Base-by-base conservation (phyloP, 345 rosid genomes). In the Salix viminalis region DNA sequence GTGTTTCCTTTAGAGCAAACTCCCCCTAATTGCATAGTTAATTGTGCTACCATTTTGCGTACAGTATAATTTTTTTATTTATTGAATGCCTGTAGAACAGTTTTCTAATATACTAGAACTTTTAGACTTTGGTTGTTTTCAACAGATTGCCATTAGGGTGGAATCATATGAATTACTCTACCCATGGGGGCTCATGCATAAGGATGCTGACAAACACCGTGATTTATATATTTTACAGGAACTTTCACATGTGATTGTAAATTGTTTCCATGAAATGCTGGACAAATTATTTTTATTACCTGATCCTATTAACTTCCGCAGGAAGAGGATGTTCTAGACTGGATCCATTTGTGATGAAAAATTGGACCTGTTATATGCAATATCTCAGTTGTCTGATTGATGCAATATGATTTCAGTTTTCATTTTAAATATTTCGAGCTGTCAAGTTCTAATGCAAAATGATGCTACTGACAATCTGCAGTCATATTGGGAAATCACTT, bases 401-500 rank as follows among this genome's bases (percentile, higher is more conserved):
- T 60, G 52, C 23, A n/a, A 30, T 66, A 3, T 41, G 32, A 69
- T 68, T 42, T 76, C 39, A 54, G 11, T 32, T 69, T 60, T 8
- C 42, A n/a, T 69, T 34, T 19, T 21, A 9, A 19, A 24, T 14
- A 13, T 9, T 67, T 64, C 11, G 65, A 66, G 19, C 26, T 62
- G n/a, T n/a, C 8, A 69, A 32, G 48, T n/a, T 65, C 54, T 75
- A 30, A 80, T 68, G 70, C 50, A 66, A 58, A 65, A 64, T 32
- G 26, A 54, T 75, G 69, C 8, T 12, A 12, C 67, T 70, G 65
- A 32, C 48, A 24, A 52, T 83, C 58, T 84, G 90, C 95, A 93
- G 99, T 86, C 98, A 19, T 96, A 90, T 69, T 84, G 84, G 79
- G 98, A 96, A 80, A 91, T 96, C 60, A 96, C 95, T 77, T 93